Evolutionary conservation across 176 grass and related monocot species (phyloP), one percentile per base, ranked within the genome.

Genomic region (Carex pumila): DNA sequence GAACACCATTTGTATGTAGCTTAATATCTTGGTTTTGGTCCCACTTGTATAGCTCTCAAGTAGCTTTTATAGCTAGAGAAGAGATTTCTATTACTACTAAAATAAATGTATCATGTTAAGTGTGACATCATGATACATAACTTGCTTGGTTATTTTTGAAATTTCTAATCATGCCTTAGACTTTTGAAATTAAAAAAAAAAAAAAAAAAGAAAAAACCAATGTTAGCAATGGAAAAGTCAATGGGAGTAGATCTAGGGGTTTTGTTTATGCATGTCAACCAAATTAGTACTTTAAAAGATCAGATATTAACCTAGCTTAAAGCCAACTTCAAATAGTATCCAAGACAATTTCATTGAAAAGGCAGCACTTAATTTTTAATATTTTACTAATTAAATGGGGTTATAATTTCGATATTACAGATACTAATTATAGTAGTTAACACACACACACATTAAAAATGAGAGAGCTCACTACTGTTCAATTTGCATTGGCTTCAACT

Each of bases 221-320:
- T 82, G 79, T 82, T 18, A 66, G 60, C 11, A 12, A 32, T 82
- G 60, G 8, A 14, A 82, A 82, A 82, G 80, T 67, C 80, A 82
- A 82, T 34, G 7, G 22, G 7, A 14, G 19, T 76, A 76, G 36
- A 82, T 82, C 39, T 49, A 22, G 12, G 80, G 60, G 62, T 29
- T 67, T 67, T 82, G 80, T 82, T 66, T 61, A 82, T 82, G 80
- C 39, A 82, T 82, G 80, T 82, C 60, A 82, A 82, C 80, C 41
- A 82, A 67, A 82, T 65, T 82, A 82, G 59, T 82, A 82, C 9
- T 82, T 66, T 49, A 66, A 82, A 82, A 14, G 72, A 5, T 39
- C 37, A 55, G 49, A 55, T 49, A 49, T 82, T 67, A 61, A 67
- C 80, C 21, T 66, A 82, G 61, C 61, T 76, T 76, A 31, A 76